Base-by-base conservation (phyloP, 1,139 yeast genomes). In the Yamadazyma triangularis region DNA sequence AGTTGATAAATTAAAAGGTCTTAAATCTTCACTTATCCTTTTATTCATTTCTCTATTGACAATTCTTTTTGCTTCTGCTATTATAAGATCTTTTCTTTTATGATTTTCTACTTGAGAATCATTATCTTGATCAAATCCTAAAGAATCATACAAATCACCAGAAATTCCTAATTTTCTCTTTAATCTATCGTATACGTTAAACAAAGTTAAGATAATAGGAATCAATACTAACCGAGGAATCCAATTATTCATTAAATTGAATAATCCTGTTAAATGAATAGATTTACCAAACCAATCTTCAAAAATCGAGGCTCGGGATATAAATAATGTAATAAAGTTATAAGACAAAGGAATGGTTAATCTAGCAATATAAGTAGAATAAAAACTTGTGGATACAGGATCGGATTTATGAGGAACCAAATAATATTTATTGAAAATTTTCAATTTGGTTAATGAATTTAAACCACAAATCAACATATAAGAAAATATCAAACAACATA, bases 311-410 rank as follows among this genome's bases (percentile, higher is more conserved):
- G 50, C 48, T 11, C 76, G 50, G 15, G 73, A 64, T 9, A 77
- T 66, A 38, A 82, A 68, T 30, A 86, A 60, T 23, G 85, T 83
- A 35, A 85, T 56, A 50, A 83, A 86, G 53, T 86, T 86, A 58
- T 83, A 86, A 22, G 86, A 77, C 41, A 86, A 64, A 3, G 95
- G 95, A 10, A 86, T 79, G 0, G 95, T 83, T 50, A 86, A 63
- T 41, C 95, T 76, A 32, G 91, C 85, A 21, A 85, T 78, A 48
- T 86, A 86, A 47, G 85, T 82, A 15, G 89, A 78, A 53, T 83
- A 86, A 53, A 85, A 86, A 27, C 86, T 68, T 22, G 83, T 70
- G 19, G 87, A 78, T 1, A 84, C 82, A 0, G 86, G 82, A 48
- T 83, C 91, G 0, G 91, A 79, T 33, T 79, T 73, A 22, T 68